Evolutionary conservation across 768 basidiomycete genomes (phyloP).

Genomic region (Suillus placidus): DNA sequence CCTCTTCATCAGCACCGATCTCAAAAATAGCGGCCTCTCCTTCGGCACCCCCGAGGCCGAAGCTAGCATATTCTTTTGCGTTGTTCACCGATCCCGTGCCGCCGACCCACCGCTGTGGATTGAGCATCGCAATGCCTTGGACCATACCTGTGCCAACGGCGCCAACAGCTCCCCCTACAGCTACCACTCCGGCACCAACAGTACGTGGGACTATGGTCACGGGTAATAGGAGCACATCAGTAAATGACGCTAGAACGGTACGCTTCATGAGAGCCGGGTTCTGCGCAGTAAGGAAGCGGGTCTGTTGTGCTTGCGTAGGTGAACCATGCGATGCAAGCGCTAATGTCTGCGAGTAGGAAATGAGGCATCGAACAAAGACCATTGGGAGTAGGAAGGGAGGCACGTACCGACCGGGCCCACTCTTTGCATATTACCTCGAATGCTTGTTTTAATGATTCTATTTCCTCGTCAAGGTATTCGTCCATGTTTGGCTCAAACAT

Average conservation of each 20-base stretch:
- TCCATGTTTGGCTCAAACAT: slow-evolving; percentile 99
- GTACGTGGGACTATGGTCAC: slow-evolving; percentile 95
- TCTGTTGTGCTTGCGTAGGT: slow-evolving; percentile 18
- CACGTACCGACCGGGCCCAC: slow-evolving; percentile 77
- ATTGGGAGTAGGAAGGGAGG: slow-evolving; percentile 3
- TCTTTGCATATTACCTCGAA: slow-evolving; percentile 75
- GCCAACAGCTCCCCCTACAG: slow-evolving; percentile 54
- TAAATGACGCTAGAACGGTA: slow-evolving; percentile 91
- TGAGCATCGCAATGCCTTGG: slow-evolving; percentile 86
- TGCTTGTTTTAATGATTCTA: slow-evolving; percentile 73
- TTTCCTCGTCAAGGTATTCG: slow-evolving; percentile 94
- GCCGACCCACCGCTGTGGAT: slow-evolving; percentile 84
- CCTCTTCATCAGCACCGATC: slow-evolving; percentile 42
- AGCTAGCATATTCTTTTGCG: slow-evolving; percentile 26
- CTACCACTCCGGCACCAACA: slow-evolving; percentile 69
- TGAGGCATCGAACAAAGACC: background rate
- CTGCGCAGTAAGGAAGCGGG: slow-evolving; percentile 78
- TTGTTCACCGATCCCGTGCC: slow-evolving; percentile 19
- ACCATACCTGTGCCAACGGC: slow-evolving; percentile 76
- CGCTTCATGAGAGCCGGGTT: slow-evolving; percentile 93
- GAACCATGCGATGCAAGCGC: slow-evolving; percentile 4
- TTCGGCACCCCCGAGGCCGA: slow-evolving; percentile 17
- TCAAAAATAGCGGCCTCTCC: slow-evolving; percentile 52
- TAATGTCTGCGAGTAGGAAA: slow-evolving; percentile 4
- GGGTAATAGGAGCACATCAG: slow-evolving; percentile 84